A percentile compares a stretch with the other conserved stretches of the same genome.
phyloP scores from a whole-genome alignment of 345 rosid genomes.

The Eutrema heterophyllum region DNA sequence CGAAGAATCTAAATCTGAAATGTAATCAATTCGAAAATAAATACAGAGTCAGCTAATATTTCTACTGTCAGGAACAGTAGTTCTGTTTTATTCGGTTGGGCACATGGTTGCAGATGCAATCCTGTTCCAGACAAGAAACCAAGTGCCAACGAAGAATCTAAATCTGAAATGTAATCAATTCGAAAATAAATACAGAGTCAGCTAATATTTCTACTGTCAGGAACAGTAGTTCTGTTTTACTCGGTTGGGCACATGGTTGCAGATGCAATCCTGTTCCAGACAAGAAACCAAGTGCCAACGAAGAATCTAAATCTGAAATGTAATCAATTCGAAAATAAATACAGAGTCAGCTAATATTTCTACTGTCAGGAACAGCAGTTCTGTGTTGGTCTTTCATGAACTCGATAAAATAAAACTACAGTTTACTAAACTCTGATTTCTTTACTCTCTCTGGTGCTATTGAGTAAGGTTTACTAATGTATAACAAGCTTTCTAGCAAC shows the following conservation, averaged over 20 bases:
- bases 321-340: not conserved
- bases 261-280: not conserved
- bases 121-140: not conserved
- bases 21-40: not conserved
- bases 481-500: conserved; percentile 56
- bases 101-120: not conserved
- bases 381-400: not conserved
- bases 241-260: not conserved
- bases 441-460: not conserved
- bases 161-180: not conserved
- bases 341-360: not conserved
- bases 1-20: not conserved
- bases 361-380: conserved; percentile 6
- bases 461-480: not conserved
- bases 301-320: not conserved
- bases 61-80: too few relatives aligned
- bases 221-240: too few relatives aligned
- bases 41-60: not conserved
- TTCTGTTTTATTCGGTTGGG: not conserved
- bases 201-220: not conserved
- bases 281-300: not conserved
- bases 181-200: not conserved
- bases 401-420: not conserved
- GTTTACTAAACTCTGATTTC: not conserved
- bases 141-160: not conserved